These are phyloP conservation scores for Pseudoperonospora humuli DNA, from an alignment of 352 stramenopile species.

Conservation along the genomic window DNA sequence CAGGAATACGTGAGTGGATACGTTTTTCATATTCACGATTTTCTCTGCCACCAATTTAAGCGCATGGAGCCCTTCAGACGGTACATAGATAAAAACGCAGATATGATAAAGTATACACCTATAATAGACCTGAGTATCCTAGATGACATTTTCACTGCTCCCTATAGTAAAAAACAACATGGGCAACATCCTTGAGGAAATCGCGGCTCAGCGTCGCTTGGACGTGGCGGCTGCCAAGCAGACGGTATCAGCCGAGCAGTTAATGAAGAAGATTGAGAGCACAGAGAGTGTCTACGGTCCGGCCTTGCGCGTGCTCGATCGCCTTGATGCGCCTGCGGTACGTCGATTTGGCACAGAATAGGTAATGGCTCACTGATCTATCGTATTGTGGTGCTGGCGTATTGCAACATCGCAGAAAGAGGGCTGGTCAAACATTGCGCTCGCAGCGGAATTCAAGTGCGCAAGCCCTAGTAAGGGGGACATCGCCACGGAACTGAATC, in stretches of 20 bases:
- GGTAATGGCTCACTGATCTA: background rate
- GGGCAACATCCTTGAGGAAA: conserved; percentile 75
- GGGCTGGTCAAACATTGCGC: conserved; percentile 73
- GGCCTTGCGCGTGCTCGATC: conserved; percentile 81
- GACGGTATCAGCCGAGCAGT: conserved; percentile 28
- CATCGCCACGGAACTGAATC: conserved; percentile 80
- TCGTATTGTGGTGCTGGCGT: conserved; percentile 3
- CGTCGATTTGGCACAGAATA: conserved; percentile 1
- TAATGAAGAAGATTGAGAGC: conserved; percentile 65
- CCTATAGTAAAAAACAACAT: too few relatives aligned
- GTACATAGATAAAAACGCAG: too few relatives aligned
- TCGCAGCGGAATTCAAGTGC: conserved; percentile 98
- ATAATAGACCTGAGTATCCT: too few relatives aligned
- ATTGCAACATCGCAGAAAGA: conserved; percentile 26
- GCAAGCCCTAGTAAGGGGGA: conserved; percentile 95
- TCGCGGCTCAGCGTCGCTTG: conserved; percentile 59
- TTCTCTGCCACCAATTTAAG: too few relatives aligned
- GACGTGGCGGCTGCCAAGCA: conserved; percentile 61
- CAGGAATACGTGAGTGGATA: too few relatives aligned
- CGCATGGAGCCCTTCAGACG: too few relatives aligned
- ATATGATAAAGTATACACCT: too few relatives aligned
- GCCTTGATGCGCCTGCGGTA: conserved; percentile 74
- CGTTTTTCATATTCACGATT: too few relatives aligned
- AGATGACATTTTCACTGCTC: too few relatives aligned
- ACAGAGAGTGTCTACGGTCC: conserved; percentile 78